Base-by-base conservation (phyloP, 257 asterid genomes). In the Solanum chiquidenum region DNA sequence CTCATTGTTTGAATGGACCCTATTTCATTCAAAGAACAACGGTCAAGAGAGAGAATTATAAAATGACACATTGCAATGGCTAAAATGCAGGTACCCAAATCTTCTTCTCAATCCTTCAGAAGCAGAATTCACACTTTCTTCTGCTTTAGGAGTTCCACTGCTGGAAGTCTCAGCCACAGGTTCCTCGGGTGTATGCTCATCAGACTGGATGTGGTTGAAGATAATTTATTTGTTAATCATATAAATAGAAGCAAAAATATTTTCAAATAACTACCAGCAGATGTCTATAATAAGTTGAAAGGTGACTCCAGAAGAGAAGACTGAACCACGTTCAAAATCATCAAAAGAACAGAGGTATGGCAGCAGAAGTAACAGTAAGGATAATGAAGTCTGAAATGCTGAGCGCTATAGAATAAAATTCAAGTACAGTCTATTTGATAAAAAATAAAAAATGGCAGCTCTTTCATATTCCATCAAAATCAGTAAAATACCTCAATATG, bases 91-190 rank as follows among this genome's bases (percentile, higher is more conserved):
- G 66, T 91, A 97, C 99, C 89, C 92, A 88, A 87, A 11, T 92
- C 99, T 95, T 93, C 96, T 93, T 91, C 99, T 93, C 90, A 96
- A 91, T 87, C 99, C 99, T 90, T 88, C 91, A 80, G 93, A 90
- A 86, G 93, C 90, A 85, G 96, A 89, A 62, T 76, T 91, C 62
- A 89, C 68, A 89, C 86, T 89, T 77, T 93, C 98, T 83, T 87
- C 95, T 31, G 94, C 76, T 86, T 83, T 90, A 86, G 93, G 94
- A 88, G 94, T 87, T 86, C 89, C 94, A 82, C 55, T 84, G 75
- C 77, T 88, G 86, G 90, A 89, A 86, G 87, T 84, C 89, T 90
- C 94, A 60, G 86, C 86, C 86, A 93, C 83, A 66, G 92, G 89
- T 86, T 89, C 94, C 90, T 91, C 90, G 38, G 92, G 60, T 87